Conservation (phyloP, 768 basidiomycete species). For the Mycena haematopus region DNA sequence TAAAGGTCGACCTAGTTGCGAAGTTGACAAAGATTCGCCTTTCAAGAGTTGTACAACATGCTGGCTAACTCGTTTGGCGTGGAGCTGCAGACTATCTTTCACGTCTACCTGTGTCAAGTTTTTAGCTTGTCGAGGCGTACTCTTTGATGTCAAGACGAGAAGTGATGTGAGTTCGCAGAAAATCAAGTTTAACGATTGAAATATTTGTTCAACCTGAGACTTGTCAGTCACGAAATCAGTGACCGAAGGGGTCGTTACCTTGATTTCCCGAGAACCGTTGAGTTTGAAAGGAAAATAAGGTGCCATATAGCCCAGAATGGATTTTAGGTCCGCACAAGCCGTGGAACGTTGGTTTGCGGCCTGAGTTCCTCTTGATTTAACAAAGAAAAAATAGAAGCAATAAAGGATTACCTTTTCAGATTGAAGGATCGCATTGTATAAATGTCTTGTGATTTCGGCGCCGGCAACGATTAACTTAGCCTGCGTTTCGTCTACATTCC, state of each 20-base stretch:
- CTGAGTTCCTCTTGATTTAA: slow-evolving; percentile 22
- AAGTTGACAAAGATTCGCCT: slow-evolving; percentile 50
- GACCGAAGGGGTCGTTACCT: slow-evolving; percentile 46
- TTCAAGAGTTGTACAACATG: slow-evolving; percentile 67
- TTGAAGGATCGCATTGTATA: slow-evolving; percentile 66
- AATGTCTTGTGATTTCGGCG: slow-evolving; percentile 58
- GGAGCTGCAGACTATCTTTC: slow-evolving; percentile 40
- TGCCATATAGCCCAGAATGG: slow-evolving; percentile 74
- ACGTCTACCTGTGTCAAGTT: slow-evolving; percentile 28
- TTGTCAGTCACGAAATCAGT: slow-evolving; percentile 15
- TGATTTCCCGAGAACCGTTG: slow-evolving; percentile 58
- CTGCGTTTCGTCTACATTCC: slow-evolving; percentile 64
- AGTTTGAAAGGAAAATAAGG: slow-evolving; percentile 84
- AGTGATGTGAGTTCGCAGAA: slow-evolving; percentile 82
- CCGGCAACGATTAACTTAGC: slow-evolving; percentile 64
- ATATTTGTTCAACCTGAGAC: slow-evolving; percentile 65
- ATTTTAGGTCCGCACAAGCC: slow-evolving; percentile 56
- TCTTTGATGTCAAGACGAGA: slow-evolving; percentile 50
- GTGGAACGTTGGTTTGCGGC: slow-evolving; percentile 34
- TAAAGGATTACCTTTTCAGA: slow-evolving; percentile 41
- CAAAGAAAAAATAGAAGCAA: slow-evolving; percentile 3
- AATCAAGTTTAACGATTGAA: slow-evolving; percentile 75
- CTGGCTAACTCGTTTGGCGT: slow-evolving; percentile 58
- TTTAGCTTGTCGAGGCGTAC: slow-evolving; percentile 28
- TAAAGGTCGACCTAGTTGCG: slow-evolving; percentile 58